These are phyloP conservation scores for Pichia sp. DNA, from an alignment of 1,139 yeast genomes.

Conservation along the genomic window DNA sequence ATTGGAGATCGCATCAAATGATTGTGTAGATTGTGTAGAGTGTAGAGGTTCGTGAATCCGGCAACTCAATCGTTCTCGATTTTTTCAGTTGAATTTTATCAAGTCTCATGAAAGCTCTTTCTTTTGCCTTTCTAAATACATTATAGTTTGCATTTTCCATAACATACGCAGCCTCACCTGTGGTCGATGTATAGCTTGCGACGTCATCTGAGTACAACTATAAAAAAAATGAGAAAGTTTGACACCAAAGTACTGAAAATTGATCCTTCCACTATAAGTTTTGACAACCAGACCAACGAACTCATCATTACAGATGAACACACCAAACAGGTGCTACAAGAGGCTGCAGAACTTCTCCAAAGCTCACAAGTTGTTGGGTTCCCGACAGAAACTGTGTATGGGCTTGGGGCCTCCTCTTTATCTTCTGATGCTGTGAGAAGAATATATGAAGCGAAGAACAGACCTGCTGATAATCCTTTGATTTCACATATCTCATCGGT, in stretches of 20 bases:
- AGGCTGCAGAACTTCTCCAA: constrained; percentile 53
- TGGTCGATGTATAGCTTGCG: constrained; percentile 1
- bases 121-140: too few relatives aligned
- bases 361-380: constrained; percentile 70
- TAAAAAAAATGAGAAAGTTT: constrained; percentile 3
- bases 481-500: constrained; percentile 82
- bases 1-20: too few relatives aligned
- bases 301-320: constrained; percentile 37
- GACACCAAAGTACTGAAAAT: constrained; percentile 39
- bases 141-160: too few relatives aligned
- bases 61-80: too few relatives aligned
- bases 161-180: too few relatives aligned
- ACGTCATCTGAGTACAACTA: constrained; percentile 3
- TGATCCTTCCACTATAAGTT: constrained; percentile 36
- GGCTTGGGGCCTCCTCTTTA: constrained; percentile 84
- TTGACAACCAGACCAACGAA: constrained; percentile 26
- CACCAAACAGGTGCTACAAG: constrained; percentile 42
- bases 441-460: constrained; percentile 79
- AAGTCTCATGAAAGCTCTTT: too few relatives aligned
- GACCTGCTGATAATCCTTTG: constrained; percentile 94
- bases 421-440: constrained; percentile 64
- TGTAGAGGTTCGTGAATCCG: too few relatives aligned
- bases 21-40: too few relatives aligned
- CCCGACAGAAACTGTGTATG: constrained; percentile 97
- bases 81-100: too few relatives aligned